These are phyloP conservation scores for Amanita thiersii DNA, from an alignment of 768 basidiomycete species.

Conservation along the genomic window DNA sequence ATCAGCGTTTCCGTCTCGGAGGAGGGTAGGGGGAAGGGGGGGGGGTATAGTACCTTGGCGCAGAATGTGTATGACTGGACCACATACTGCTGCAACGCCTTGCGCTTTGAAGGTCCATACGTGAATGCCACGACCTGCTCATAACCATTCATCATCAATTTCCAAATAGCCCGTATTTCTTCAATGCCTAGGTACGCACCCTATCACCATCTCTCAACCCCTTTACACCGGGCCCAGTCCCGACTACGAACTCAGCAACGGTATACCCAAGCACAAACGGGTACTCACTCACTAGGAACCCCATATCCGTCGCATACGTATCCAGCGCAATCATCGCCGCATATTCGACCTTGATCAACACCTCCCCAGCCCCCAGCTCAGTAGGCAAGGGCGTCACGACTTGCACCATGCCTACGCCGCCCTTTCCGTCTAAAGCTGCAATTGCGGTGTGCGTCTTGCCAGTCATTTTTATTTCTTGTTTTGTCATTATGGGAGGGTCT, in stretches of 20 bases:
- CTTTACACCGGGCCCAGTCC: constrained; percentile 24
- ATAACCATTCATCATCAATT: too few species aligned
- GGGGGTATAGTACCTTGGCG: constrained; percentile 23
- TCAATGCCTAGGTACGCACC: constrained; percentile 21
- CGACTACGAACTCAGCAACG: constrained; percentile 23
- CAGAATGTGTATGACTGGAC: constrained; percentile 13
- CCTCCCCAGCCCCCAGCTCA: constrained; percentile 20
- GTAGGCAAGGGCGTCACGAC: constrained; percentile 17
- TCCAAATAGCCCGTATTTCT: too few species aligned
- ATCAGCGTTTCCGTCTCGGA: background rate
- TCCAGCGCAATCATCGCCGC: constrained; percentile 26
- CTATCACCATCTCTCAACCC: constrained; percentile 26
- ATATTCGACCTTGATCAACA: constrained; percentile 30
- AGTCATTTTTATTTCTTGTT: too few species aligned
- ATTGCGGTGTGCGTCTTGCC: background rate
- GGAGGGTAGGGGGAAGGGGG: background rate
- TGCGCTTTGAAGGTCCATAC: constrained; percentile 8
- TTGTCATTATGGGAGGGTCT: too few species aligned
- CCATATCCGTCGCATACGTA: constrained; percentile 23
- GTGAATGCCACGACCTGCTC: constrained; percentile 13
- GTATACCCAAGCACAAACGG: constrained; percentile 28
- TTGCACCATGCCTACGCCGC: background rate
- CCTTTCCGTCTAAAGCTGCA: background rate
- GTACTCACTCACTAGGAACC: constrained; percentile 17
- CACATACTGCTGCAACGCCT: constrained; percentile 16